Evolutionary conservation across 805 yeast species (phyloP).

Genomic region (Teunomyces panamensis): DNA sequence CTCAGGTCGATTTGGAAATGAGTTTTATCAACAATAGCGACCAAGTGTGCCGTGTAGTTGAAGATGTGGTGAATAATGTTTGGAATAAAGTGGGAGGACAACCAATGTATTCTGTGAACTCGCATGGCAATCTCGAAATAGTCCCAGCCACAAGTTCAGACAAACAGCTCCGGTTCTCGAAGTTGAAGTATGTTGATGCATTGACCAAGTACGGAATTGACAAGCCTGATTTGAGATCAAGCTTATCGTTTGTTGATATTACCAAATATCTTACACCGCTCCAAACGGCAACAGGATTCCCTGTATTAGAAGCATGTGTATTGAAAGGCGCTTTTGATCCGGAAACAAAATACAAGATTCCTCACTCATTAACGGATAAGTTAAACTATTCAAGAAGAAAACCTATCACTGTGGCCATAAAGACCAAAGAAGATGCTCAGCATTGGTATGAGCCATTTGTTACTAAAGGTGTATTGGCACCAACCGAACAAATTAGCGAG

Average conservation of each 20-base stretch:
- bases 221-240: conserved; percentile 85
- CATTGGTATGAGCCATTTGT: conserved; percentile 44
- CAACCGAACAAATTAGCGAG: conserved; percentile 13
- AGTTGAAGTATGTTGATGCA: conserved; percentile 65
- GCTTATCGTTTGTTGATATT: conserved; percentile 49
- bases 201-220: conserved; percentile 81
- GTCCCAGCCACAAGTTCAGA: conserved; percentile 13
- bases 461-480: conserved; percentile 23
- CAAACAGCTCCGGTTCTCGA: conserved; percentile 21
- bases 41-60: conserved; percentile 62
- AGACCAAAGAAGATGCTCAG: conserved; percentile 32
- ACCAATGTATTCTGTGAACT: conserved; percentile 37
- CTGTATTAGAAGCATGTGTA: conserved; percentile 73
- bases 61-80: conserved; percentile 48
- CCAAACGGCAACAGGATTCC: conserved; percentile 43
- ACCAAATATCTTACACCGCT: conserved; percentile 33
- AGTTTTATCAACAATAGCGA: conserved; percentile 69
- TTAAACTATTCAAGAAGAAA: conserved; percentile 52
- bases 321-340: conserved; percentile 47
- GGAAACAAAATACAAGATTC: conserved; percentile 22
- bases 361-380: conserved; percentile 38
- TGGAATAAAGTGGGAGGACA: conserved; percentile 51
- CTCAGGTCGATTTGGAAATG: conserved; percentile 96
- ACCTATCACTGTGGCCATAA: conserved; percentile 57
- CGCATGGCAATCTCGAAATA: conserved; percentile 27